Evolutionary conservation across 305 asterid genomes (phyloP).

Genomic region (Solanum hybrid): DNA sequence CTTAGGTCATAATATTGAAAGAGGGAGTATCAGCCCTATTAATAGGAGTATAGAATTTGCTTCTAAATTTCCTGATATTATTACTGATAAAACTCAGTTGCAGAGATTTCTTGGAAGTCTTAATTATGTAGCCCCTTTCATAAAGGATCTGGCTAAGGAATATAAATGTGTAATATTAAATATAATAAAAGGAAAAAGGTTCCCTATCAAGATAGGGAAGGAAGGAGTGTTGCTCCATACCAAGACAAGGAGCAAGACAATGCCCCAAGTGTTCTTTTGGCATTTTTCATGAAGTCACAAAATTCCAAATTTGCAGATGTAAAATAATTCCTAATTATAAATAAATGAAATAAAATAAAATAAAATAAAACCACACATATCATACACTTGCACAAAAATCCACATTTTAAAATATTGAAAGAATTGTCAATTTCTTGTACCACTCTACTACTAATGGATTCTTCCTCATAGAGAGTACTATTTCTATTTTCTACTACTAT

Average conservation of each 20-base stretch:
- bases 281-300: conserved; percentile 9
- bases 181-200: neutral
- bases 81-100: too few species aligned
- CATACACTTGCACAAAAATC: conserved; percentile 15
- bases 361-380: neutral
- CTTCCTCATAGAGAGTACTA: neutral
- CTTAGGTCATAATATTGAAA: too few species aligned
- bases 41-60: too few species aligned
- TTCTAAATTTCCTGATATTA: too few species aligned
- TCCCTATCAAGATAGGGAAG: neutral
- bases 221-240: conserved; percentile 33
- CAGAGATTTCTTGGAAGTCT: too few species aligned
- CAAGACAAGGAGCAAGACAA: conserved; percentile 31
- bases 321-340: conserved; percentile 5
- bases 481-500: neutral
- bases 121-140: too few species aligned
- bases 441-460: neutral
- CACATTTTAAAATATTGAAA: neutral
- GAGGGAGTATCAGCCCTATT: too few species aligned
- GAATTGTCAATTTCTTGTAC: neutral
- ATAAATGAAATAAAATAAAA: neutral
- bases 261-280: conserved; percentile 14
- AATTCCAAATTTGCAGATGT: conserved; percentile 29
- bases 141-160: too few species aligned
- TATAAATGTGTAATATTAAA: neutral